phyloP scores from a whole-genome alignment of 2,329 filamentous ascomycete genomes.

The Chrysoporthe cubensis region DNA sequence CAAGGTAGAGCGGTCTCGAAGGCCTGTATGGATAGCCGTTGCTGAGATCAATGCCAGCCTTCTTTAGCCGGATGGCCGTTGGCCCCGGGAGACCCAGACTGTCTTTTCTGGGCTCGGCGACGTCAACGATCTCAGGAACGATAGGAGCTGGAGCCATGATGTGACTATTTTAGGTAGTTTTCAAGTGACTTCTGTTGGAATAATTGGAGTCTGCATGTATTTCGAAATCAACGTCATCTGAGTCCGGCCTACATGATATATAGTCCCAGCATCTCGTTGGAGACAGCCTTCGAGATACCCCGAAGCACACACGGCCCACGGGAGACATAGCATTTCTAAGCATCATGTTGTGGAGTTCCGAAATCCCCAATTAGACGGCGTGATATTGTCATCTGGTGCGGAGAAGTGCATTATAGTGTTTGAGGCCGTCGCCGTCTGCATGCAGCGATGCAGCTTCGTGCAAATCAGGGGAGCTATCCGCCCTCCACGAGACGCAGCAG shows the following conservation, averaged over 20 bases:
- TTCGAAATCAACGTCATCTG: not conserved
- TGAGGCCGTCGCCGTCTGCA: conserved; percentile 20
- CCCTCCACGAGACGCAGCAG: conserved; percentile 19
- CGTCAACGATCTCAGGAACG: conserved; percentile 65
- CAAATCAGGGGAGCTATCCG: conserved; percentile 22
- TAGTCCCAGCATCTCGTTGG: not conserved
- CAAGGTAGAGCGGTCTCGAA: conserved; percentile 66
- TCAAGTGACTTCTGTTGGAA: not conserved
- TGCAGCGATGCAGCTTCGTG: not conserved
- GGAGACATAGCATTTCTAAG: conserved; percentile 26
- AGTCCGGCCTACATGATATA: conserved; percentile 5
- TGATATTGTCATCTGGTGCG: conserved; percentile 11
- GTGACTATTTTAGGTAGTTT: not conserved
- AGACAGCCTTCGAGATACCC: not conserved
- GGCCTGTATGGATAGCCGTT: conserved; percentile 74
- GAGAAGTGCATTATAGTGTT: conserved; percentile 8
- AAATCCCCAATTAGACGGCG: conserved; percentile 23
- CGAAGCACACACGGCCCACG: not conserved
- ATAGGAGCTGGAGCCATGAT: conserved; percentile 61
- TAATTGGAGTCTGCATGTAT: not conserved
- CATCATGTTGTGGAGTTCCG: conserved; percentile 3
- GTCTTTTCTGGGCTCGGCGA: conserved; percentile 65
- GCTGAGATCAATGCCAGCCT: conserved; percentile 71
- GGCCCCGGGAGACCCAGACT: conserved; percentile 63
- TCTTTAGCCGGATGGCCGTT: conserved; percentile 62